Conservation (phyloP, 345 rosid species). For the Syzygium jambos region DNA sequence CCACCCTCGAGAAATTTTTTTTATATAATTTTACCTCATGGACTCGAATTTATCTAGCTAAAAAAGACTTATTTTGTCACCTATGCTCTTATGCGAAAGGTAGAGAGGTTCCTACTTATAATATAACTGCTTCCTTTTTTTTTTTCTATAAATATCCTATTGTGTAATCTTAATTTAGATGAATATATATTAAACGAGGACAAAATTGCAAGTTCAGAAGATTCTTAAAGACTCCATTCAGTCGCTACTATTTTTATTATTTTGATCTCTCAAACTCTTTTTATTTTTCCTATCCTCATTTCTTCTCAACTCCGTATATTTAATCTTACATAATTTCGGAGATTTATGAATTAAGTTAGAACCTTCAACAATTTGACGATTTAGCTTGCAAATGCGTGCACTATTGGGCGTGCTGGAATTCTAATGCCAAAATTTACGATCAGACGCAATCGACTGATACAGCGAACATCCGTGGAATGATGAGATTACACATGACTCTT, state of each 20-base stretch:
- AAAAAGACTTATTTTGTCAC: neutral
- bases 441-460: too few relatives aligned
- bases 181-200: neutral
- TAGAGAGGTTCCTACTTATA: neutral
- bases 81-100: neutral
- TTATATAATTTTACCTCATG: neutral
- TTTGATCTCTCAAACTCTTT: neutral
- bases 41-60: neutral
- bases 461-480: too few relatives aligned
- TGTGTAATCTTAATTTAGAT: neutral
- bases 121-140: neutral
- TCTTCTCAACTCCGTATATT: neutral
- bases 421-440: too few relatives aligned
- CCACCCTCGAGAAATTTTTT: neutral
- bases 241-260: neutral
- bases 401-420: neutral
- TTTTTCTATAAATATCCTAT: neutral
- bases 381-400: neutral
- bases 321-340: neutral
- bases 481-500: too few relatives aligned
- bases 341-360: neutral
- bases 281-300: neutral
- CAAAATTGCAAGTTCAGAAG: neutral
- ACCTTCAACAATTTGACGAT: neutral
- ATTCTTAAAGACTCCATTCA: neutral